Evolutionary conservation across 2,329 filamentous ascomycete genomes (phyloP), one percentile per base, ranked within the genome.

Genomic region (Colletotrichum neosansevieriae): DNA sequence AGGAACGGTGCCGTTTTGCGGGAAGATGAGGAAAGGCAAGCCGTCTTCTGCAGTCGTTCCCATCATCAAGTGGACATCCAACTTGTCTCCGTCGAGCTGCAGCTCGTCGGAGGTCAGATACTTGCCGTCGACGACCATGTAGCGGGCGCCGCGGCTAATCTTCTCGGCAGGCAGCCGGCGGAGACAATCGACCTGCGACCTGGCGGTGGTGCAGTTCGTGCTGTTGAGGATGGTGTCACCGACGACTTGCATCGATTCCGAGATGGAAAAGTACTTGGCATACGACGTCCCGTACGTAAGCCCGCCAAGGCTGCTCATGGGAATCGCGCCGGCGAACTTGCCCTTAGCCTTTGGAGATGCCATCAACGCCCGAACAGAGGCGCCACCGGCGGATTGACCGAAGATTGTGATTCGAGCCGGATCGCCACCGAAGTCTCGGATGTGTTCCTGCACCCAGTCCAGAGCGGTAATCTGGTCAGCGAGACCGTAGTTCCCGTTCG

Each of bases 51-150:
- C 80, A 4, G 81, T 83, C 50, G 80, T 83, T 59, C 87, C 87
- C 74, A 88, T 88, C 73, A 90, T 85, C 12, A 89, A 80, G 17
- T 83, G 81, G 24, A 88, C 78, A 21, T 86, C 80, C 0, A 86
- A 81, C 0, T 80, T 81, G 7, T 80, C 81, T 67, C 80, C 74
- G 19, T 82, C 77, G 29, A 89, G 80, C 40, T 83, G 76, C 6
- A 85, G 78, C 7, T 84, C 82, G 70, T 84, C 80, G 2, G 78
- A 78, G 63, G 74, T 79, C 68, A 89, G 82, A 63, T 86, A 87
- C 9, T 79, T 84, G 29, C 86, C 87, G 67, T 90, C 88, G 56
- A 89, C 83, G 6, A 90, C 87, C 4, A 88, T 81, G 67, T 84
- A 87, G 47, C 85, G 67, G 38, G 81, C 3, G 84, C 83, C 11